A percentile compares a stretch with the other conserved stretches of the same genome.
Conservation (phyloP, 2,329 filamentous ascomycete genomes). For the Fusarium sp. region DNA sequence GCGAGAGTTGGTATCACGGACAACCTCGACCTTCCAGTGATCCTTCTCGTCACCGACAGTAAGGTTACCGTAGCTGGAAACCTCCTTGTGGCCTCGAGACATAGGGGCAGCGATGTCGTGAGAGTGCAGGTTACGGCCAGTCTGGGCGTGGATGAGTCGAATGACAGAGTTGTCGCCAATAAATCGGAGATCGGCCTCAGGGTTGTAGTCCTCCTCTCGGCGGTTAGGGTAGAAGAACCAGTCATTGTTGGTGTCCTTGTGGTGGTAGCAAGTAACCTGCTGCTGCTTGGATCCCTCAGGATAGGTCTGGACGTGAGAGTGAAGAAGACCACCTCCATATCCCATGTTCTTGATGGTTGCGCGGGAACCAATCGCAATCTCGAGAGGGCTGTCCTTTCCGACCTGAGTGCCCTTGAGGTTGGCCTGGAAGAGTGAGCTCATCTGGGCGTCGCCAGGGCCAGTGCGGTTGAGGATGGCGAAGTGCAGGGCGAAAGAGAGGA, state of each 20-base stretch:
- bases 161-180: conserved; percentile 84
- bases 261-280: conserved; percentile 98
- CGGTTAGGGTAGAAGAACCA: conserved; percentile 99
- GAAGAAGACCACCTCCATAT: conserved; percentile 94
- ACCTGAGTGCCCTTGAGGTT: conserved; percentile 95
- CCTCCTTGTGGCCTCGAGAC: conserved; percentile 90
- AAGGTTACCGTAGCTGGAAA: conserved; percentile 95
- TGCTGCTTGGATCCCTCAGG: conserved; percentile 95
- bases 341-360: conserved; percentile 99
- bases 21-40: conserved; percentile 94
- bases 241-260: conserved; percentile 99
- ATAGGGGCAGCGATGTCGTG: conserved; percentile 91
- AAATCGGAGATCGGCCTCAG: conserved; percentile 77
- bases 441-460: conserved; percentile 98
- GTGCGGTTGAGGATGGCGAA: conserved; percentile 94
- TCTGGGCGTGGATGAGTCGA: conserved; percentile 93
- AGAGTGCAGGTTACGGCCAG: conserved; percentile 96
- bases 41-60: conserved; percentile 98
- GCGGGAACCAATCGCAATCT: conserved; percentile 89
- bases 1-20: conserved; percentile 88
- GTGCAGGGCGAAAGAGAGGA: conserved; percentile 95
- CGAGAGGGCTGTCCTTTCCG: conserved; percentile 92
- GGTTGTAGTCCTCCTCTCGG: conserved; percentile 78
- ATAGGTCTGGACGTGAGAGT: conserved; percentile 96
- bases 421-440: conserved; percentile 99